A percentile compares a stretch with the other conserved stretches of the same genome.
These are phyloP conservation scores for Beta corolliflora DNA, from an alignment of 179 eudicot genomes.

Conservation along the genomic window DNA sequence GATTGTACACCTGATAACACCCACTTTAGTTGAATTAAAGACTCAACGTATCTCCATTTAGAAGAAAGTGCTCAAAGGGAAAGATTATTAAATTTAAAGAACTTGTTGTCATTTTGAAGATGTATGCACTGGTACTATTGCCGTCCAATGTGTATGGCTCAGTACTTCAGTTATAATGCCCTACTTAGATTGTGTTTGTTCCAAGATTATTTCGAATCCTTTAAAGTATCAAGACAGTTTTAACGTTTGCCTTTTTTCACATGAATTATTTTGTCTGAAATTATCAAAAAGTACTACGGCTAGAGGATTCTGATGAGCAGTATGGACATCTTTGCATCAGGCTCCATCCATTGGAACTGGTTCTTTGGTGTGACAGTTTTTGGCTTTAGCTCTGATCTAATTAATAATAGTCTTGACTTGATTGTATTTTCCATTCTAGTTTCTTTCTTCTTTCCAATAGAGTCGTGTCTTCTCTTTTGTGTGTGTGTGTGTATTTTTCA, in stretches of 20 bases:
- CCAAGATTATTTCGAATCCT: neutral
- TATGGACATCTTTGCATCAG: too few species aligned
- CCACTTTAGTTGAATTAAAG: conserved; percentile 2
- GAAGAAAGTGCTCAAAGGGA: neutral
- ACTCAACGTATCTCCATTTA: neutral
- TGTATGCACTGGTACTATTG: neutral
- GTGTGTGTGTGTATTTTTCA: too few species aligned
- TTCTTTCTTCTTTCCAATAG: too few species aligned
- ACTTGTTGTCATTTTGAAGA: neutral
- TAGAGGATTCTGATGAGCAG: neutral
- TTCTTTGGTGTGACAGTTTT: neutral
- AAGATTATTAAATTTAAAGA: neutral
- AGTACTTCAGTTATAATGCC: neutral
- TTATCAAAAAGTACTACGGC: neutral
- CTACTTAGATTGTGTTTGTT: neutral
- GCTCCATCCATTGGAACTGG: too few species aligned
- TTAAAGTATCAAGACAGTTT: neutral
- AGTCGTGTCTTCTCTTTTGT: too few species aligned
- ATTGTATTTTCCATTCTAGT: too few species aligned
- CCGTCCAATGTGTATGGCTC: conserved; percentile 4
- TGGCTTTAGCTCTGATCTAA: neutral
- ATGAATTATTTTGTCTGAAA: too few species aligned
- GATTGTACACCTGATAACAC: conserved; percentile 65
- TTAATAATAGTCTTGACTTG: neutral
- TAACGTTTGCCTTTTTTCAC: neutral